A percentile compares a stretch with the other conserved stretches of the same genome.
Conservation (phyloP, 192 early-diverging fungal genomes). For the Thamnidium elegans region DNA sequence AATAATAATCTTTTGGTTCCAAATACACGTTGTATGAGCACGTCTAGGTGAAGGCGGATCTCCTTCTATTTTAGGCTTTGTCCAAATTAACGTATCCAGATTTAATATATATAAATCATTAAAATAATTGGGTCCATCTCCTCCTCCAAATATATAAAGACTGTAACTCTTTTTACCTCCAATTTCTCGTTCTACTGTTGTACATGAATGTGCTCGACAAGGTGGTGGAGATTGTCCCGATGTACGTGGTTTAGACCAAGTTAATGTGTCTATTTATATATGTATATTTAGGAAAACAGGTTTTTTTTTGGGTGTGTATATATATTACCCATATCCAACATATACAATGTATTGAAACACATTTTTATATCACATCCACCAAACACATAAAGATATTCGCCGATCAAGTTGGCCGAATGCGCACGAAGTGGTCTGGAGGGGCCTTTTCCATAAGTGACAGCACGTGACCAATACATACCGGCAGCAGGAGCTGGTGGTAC, state of each 20-base stretch:
- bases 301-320: not conserved
- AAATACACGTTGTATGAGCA: slow-evolving; percentile 80
- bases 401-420: slow-evolving; percentile 75
- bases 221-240: slow-evolving; percentile 66
- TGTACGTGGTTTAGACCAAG: slow-evolving; percentile 71
- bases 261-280: slow-evolving; percentile 64
- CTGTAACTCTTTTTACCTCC: slow-evolving; percentile 23
- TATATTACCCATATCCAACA: slow-evolving; percentile 69
- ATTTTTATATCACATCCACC: slow-evolving; percentile 77
- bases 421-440: slow-evolving; percentile 68
- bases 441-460: slow-evolving; percentile 54
- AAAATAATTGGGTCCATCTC: slow-evolving; percentile 83
- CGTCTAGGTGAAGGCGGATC: slow-evolving; percentile 63
- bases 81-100: slow-evolving; percentile 69
- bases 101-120: slow-evolving; percentile 77
- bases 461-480: slow-evolving; percentile 78
- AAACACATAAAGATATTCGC: slow-evolving; percentile 78
- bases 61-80: slow-evolving; percentile 56
- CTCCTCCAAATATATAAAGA: slow-evolving; percentile 83
- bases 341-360: slow-evolving; percentile 78
- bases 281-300: not conserved
- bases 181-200: slow-evolving; percentile 56
- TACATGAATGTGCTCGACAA: slow-evolving; percentile 80
- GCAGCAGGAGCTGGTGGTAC: slow-evolving; percentile 61
- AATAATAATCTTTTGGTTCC: slow-evolving; percentile 71